These are phyloP conservation scores for Panaeolus cyanescens DNA, from an alignment of 768 basidiomycete species.

Conservation along the genomic window DNA sequence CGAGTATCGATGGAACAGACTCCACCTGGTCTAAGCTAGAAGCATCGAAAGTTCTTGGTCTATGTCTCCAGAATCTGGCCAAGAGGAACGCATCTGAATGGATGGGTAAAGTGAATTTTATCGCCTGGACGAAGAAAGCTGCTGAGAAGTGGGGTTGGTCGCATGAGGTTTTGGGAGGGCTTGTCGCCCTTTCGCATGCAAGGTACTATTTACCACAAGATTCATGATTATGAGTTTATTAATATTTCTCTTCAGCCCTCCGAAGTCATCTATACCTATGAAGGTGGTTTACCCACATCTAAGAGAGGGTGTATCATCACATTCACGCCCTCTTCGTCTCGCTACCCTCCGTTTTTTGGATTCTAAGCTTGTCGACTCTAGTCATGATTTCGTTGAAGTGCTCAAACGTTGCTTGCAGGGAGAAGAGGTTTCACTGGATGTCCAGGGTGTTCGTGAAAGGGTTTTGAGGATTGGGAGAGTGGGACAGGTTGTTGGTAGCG, in stretches of 20 bases:
- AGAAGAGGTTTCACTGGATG: slow-evolving; percentile 78
- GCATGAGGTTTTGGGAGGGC: slow-evolving; percentile 52
- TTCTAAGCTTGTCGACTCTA: slow-evolving; percentile 47
- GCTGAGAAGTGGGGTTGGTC: slow-evolving; percentile 61
- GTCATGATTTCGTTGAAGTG: slow-evolving; percentile 50
- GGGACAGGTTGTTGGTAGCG: slow-evolving; percentile 60
- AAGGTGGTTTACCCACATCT: slow-evolving; percentile 55
- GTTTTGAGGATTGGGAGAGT: slow-evolving; percentile 77
- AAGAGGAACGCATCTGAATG: slow-evolving; percentile 46
- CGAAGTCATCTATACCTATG: slow-evolving; percentile 34
- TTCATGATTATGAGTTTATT: background rate
- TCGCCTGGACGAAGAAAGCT: slow-evolving; percentile 46
- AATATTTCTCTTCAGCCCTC: slow-evolving; percentile 19
- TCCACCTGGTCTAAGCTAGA: slow-evolving; percentile 28
- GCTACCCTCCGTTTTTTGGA: slow-evolving; percentile 64
- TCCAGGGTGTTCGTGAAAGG: slow-evolving; percentile 83
- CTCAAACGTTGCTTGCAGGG: slow-evolving; percentile 72
- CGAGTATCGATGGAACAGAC: slow-evolving; percentile 19
- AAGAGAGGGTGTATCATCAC: slow-evolving; percentile 62
- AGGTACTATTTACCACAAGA: slow-evolving; percentile 35
- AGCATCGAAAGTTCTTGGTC: slow-evolving; percentile 57
- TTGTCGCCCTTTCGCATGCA: slow-evolving; percentile 48
- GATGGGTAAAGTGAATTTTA: slow-evolving; percentile 46
- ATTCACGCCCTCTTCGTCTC: slow-evolving; percentile 67
- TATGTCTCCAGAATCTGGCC: slow-evolving; percentile 58